Percentiles rank a stretch among this genome's conserved stretches.
Conservation (phyloP, 352 stramenopile species). For the Phytophthora pisi region DNA sequence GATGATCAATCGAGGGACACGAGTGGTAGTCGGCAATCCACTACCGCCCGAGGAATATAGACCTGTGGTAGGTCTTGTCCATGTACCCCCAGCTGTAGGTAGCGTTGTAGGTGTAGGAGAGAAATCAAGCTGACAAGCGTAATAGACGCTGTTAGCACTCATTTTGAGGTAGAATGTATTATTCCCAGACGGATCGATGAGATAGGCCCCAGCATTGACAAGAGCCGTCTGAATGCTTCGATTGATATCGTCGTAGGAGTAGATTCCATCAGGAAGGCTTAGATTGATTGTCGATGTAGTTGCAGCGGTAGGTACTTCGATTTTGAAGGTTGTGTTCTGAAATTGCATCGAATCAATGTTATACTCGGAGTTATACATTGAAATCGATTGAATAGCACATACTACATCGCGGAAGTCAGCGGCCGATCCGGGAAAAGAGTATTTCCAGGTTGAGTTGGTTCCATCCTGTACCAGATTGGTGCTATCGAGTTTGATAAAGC, state of each 20-base stretch:
- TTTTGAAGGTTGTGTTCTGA: constrained; percentile 4
- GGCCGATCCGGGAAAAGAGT: neutral
- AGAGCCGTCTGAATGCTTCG: constrained; percentile 14
- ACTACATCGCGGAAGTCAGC: constrained; percentile 1
- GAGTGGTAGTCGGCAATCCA: constrained; percentile 18
- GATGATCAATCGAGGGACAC: constrained; percentile 19
- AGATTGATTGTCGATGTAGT: constrained; percentile 11
- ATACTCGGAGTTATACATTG: constrained; percentile 12
- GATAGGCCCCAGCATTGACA: neutral
- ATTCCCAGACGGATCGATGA: constrained; percentile 4
- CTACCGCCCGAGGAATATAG: constrained; percentile 10
- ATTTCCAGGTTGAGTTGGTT: constrained; percentile 9
- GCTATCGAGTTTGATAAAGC: constrained; percentile 13
- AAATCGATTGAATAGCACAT: constrained; percentile 12
- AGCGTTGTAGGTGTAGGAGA: constrained; percentile 1
- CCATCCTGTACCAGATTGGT: constrained; percentile 16
- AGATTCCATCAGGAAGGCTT: constrained; percentile 13
- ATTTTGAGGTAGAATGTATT: constrained; percentile 19
- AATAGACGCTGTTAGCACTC: constrained; percentile 13
- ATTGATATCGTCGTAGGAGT: constrained; percentile 9
- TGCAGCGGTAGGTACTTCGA: constrained; percentile 16
- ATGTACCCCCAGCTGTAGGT: neutral
- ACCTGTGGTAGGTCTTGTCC: constrained; percentile 7
- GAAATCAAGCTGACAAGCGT: constrained; percentile 15
- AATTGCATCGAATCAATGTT: constrained; percentile 19